phyloP scores from a whole-genome alignment of 192 early-diverging fungal genomes.

The Coemansia sp. region DNA sequence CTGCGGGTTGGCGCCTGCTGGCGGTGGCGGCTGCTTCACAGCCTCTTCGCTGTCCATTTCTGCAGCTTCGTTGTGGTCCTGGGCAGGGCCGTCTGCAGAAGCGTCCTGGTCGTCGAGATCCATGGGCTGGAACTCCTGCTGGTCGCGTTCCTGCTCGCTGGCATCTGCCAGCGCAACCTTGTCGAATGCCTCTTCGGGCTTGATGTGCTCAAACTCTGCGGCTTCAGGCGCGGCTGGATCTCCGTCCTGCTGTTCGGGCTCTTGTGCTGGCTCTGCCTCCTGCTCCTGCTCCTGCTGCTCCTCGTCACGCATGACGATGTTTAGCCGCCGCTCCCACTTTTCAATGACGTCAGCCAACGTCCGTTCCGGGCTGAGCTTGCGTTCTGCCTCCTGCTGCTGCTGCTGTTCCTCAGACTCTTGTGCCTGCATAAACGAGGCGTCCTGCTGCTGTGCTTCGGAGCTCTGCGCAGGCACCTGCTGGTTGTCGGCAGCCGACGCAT shows the following conservation, averaged over 20 bases:
- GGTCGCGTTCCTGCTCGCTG: constrained; percentile 58
- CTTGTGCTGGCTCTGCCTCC: not conserved
- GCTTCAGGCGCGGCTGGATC: constrained; percentile 18
- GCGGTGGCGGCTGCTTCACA: not conserved
- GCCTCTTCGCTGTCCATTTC: not conserved
- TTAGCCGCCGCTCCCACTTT: constrained; percentile 86
- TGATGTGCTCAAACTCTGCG: constrained; percentile 57
- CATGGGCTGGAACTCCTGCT: constrained; percentile 59
- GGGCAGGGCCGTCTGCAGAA: not conserved
- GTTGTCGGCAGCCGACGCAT: constrained; percentile 24
- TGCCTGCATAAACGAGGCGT: constrained; percentile 6
- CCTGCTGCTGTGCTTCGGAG: constrained; percentile 14
- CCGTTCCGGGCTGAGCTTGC: constrained; percentile 69
- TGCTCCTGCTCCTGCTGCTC: constrained; percentile 52
- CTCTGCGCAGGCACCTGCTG: constrained; percentile 17
- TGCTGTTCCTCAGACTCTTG: constrained; percentile 4
- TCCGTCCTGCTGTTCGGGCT: constrained; percentile 22
- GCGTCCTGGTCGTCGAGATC: constrained; percentile 59
- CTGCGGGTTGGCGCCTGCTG: constrained; percentile 11
- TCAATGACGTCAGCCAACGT: constrained; percentile 90
- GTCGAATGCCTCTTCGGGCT: constrained; percentile 72
- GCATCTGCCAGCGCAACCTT: constrained; percentile 62
- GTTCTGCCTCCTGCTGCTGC: constrained; percentile 30
- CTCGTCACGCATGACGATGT: constrained; percentile 69
- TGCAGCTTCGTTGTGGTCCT: not conserved